Evolutionary conservation across 805 yeast genomes (phyloP).

Genomic region (Teunomyces atbi): DNA sequence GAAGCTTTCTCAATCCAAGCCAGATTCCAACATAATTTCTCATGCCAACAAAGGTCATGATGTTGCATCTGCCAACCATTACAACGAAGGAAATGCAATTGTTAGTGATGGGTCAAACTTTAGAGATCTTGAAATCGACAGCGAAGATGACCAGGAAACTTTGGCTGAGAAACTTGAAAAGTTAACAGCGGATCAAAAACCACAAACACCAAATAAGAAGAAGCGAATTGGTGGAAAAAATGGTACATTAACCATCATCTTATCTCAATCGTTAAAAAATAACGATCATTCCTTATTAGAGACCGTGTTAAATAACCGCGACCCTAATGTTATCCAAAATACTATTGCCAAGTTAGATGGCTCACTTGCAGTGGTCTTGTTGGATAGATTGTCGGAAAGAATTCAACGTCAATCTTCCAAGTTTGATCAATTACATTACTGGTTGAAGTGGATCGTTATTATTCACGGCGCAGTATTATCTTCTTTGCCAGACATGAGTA

Average conservation of each 20-base stretch:
- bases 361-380: conserved; percentile 46
- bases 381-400: conserved; percentile 53
- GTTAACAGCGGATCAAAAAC: conserved; percentile 21
- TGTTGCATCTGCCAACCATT: conserved; percentile 51
- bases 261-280: conserved; percentile 83
- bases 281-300: conserved; percentile 86
- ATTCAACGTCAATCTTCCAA: conserved; percentile 50
- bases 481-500: conserved; percentile 43
- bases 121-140: conserved; percentile 50
- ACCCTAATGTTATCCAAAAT: conserved; percentile 47
- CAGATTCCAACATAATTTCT: conserved; percentile 39
- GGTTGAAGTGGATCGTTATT: conserved; percentile 58
- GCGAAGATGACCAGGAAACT: conserved; percentile 44
- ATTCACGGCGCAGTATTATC: conserved; percentile 53
- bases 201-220: conserved; percentile 24
- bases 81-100: conserved; percentile 60
- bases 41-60: conserved; percentile 50
- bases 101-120: conserved; percentile 65
- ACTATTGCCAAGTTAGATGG: conserved; percentile 51
- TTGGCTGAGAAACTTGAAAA: conserved; percentile 55
- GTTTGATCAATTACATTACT: conserved; percentile 48
- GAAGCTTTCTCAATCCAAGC: conserved; percentile 36
- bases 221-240: conserved; percentile 53
- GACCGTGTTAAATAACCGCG: conserved; percentile 64
- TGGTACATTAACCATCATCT: conserved; percentile 70